A percentile compares a stretch with the other conserved stretches of the same genome.
phyloP scores from a whole-genome alignment of 768 basidiomycete genomes.

The Cyclocybe cylindracea region DNA sequence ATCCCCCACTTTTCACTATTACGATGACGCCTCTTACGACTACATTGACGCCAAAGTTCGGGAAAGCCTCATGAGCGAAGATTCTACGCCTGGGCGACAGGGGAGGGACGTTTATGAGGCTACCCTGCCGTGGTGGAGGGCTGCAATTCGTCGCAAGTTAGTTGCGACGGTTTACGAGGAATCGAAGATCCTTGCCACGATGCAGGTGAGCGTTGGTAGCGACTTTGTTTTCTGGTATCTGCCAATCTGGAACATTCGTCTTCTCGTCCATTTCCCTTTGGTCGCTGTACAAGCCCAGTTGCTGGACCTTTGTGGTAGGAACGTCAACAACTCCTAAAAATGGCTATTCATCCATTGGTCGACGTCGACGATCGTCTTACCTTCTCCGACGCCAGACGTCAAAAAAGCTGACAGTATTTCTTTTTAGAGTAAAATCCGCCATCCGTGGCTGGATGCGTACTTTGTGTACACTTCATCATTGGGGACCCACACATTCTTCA shows the following conservation, averaged over 20 bases:
- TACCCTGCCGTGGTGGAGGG: slow-evolving; percentile 66
- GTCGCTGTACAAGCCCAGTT: too few relatives aligned
- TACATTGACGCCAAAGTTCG: too few relatives aligned
- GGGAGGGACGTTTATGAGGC: slow-evolving; percentile 62
- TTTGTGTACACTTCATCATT: slow-evolving; percentile 83
- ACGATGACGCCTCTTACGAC: too few relatives aligned
- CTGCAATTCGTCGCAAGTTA: slow-evolving; percentile 54
- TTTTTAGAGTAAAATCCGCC: slow-evolving; percentile 52
- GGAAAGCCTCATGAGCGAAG: slow-evolving; percentile 10
- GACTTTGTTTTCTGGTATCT: neutral
- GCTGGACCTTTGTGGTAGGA: too few relatives aligned
- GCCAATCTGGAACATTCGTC: neutral
- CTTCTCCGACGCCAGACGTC: neutral
- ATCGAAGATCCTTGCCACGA: slow-evolving; percentile 56
- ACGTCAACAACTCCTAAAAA: too few relatives aligned
- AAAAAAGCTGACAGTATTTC: slow-evolving; percentile 1
- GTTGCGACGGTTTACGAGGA: slow-evolving; percentile 58
- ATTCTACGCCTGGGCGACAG: slow-evolving; percentile 26
- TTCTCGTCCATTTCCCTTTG: neutral
- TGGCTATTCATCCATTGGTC: too few relatives aligned
- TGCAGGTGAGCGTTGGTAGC: slow-evolving; percentile 56
- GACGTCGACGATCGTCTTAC: neutral
- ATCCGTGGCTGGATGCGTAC: slow-evolving; percentile 72
- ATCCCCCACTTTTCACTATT: too few relatives aligned
- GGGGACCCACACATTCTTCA: slow-evolving; percentile 92